Base-by-base conservation (phyloP, 1,284 basidiomycete genomes). In the Apiotrichum veenhuisii region DNA sequence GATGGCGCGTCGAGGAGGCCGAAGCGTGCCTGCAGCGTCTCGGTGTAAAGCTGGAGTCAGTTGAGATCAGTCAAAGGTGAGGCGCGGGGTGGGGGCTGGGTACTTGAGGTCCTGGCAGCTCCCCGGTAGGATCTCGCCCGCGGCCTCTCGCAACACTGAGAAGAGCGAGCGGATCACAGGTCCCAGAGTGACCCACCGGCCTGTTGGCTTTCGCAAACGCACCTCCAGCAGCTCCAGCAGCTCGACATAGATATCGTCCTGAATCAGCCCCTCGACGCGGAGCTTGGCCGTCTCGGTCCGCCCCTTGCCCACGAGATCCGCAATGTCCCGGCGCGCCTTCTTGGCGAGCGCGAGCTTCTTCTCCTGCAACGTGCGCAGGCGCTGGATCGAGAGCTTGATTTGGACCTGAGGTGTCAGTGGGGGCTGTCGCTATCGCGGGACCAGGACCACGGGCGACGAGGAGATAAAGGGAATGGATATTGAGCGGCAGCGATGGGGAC, bases 321-420 rank as follows among this genome's bases (percentile, higher is more conserved):
- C 77, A 33, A 78, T 78, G 54, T 77, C 76, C 36, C 77, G 64
- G 14, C 77, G 58, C 0, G 71, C 64, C 57, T 62, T 82, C 79
- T 97, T 97, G 0, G 92, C 91, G 58, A 96, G 85, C 0, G 93
- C 91, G 63, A 88, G 85, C 78, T 89, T 93, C 83, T 97, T 97
- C 78, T 93, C 89, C 70, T 95, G 91, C 3, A 96, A 79, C 34
- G 88, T 91, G 52, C 90, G 84, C 52, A 96, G 80, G 8, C 94
- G 86, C 76, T 98, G 93, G 30, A 95, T 87, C 3, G 92, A 89
- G 47, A 97, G 83, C 62, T 66, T 65, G 57, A 75, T 70, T 49
- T 75, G 74, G 52, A 75, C 72, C 72, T 75, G 52, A 12, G 2
- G 49, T 41, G 36, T 43, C 5, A 43, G 42, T 18, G 25, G 20